Percentiles rank a stretch among this genome's conserved stretches.
phyloP scores from a whole-genome alignment of 495 filamentous ascomycete species.

The Daldinia bambusicola region DNA sequence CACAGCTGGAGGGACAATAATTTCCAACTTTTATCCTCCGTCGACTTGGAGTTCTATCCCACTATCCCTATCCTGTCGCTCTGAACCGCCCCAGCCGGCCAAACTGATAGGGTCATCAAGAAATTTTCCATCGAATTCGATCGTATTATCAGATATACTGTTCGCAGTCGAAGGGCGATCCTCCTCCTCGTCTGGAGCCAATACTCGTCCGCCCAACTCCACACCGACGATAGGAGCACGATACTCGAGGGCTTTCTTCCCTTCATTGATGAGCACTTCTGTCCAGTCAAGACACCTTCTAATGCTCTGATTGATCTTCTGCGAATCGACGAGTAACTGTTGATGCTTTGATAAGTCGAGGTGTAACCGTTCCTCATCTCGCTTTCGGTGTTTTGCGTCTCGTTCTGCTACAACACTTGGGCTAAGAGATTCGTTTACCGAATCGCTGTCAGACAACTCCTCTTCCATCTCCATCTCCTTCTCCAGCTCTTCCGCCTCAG shows the following conservation, averaged over 20 bases:
- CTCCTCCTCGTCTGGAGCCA: conserved; percentile 68
- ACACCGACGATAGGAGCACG: conserved; percentile 78
- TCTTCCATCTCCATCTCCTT: conserved; percentile 55
- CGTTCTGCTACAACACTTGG: conserved; percentile 56
- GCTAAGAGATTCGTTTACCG: conserved; percentile 58
- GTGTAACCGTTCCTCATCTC: conserved; percentile 80
- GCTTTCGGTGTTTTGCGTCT: conserved; percentile 58
- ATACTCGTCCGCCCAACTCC: conserved; percentile 82
- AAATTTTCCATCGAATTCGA: conserved; percentile 38
- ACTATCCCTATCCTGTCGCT: conserved; percentile 63
- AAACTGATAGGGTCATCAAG: conserved; percentile 22
- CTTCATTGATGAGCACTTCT: conserved; percentile 88
- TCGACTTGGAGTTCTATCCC: conserved; percentile 60
- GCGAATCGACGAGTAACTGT: conserved; percentile 84
- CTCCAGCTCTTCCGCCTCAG: conserved; percentile 44
- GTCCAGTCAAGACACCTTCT: conserved; percentile 87
- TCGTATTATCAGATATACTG: conserved; percentile 41
- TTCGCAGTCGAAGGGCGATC: conserved; percentile 33
- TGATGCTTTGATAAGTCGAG: conserved; percentile 90
- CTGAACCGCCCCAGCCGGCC: conserved; percentile 47
- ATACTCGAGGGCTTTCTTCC: conserved; percentile 85
- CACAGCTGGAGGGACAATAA: conserved; percentile 9
- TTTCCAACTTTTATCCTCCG: conserved; percentile 42
- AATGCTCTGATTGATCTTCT: conserved; percentile 93
- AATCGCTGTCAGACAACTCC: conserved; percentile 53